Evolutionary conservation across 495 filamentous ascomycete species (phyloP).

Genomic region (Rhizodiscina lignyota): DNA sequence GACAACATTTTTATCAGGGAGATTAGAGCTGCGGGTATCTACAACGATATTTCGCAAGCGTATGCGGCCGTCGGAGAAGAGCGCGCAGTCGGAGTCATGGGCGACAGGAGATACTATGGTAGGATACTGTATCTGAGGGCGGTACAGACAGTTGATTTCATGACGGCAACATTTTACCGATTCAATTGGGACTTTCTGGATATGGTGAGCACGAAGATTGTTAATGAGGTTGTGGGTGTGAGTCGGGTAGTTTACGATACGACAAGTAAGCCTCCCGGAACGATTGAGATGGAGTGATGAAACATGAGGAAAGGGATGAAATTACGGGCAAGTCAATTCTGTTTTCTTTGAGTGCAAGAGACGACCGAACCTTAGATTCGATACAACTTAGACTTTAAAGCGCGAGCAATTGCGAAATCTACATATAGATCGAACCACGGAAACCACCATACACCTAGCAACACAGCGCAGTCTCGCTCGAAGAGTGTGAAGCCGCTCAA

Average conservation of each 20-base stretch:
- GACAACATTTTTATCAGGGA: conserved; percentile 80
- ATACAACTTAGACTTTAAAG: no score
- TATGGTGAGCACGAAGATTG: conserved; percentile 52
- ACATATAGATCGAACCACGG: no score
- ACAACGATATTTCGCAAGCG: conserved; percentile 67
- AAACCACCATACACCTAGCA: no score
- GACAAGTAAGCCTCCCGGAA: conserved; percentile 69
- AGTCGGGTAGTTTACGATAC: conserved; percentile 43
- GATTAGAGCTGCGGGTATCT: conserved; percentile 72
- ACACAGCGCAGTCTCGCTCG: no score
- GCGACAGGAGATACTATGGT: conserved; percentile 50
- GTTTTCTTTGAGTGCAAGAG: no score
- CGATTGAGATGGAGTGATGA: conserved; percentile 55
- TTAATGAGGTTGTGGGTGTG: conserved; percentile 72
- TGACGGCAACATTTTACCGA: conserved; percentile 62
- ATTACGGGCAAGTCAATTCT: no score
- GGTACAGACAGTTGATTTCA: conserved; percentile 62
- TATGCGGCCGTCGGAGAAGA: conserved; percentile 62
- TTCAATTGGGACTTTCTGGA: conserved; percentile 52
- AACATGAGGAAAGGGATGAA: background rate
- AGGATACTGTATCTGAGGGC: conserved; percentile 50
- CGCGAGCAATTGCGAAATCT: no score
- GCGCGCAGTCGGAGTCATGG: conserved; percentile 65
- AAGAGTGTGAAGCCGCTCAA: no score
- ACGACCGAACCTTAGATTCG: no score